phyloP scores from a whole-genome alignment of 495 filamentous ascomycete genomes.

The Penicillium turbatum region DNA sequence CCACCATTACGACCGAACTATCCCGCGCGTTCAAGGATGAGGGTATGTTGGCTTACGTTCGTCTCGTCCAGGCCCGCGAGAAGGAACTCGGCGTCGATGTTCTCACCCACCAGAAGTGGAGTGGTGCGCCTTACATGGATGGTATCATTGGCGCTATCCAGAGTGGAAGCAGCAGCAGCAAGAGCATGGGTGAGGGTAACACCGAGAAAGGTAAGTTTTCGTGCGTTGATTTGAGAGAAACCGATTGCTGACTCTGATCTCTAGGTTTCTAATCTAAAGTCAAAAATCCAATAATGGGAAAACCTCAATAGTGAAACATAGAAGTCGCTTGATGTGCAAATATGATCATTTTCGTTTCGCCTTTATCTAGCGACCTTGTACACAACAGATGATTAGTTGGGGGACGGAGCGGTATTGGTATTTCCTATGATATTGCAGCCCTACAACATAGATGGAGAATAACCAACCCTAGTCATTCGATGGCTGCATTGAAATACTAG shows the following conservation, averaged over 20 bases:
- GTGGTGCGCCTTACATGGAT: slow-evolving; percentile 87
- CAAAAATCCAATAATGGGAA: neutral
- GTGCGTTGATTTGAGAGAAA: neutral
- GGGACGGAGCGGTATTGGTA: too few relatives aligned
- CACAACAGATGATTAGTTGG: too few relatives aligned
- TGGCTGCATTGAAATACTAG: too few relatives aligned
- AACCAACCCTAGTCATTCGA: too few relatives aligned
- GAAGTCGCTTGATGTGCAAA: neutral
- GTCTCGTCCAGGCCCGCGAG: slow-evolving; percentile 80
- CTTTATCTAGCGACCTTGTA: neutral
- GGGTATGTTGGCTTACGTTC: slow-evolving; percentile 94
- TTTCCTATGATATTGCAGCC: neutral
- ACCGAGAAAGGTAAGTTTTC: slow-evolving; percentile 55
- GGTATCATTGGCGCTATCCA: slow-evolving; percentile 89
- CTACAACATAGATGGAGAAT: too few relatives aligned
- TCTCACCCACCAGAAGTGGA: slow-evolving; percentile 98
- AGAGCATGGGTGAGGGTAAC: slow-evolving; percentile 80
- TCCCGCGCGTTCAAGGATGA: slow-evolving; percentile 78
- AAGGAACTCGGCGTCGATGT: slow-evolving; percentile 93
- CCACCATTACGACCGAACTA: slow-evolving; percentile 81
- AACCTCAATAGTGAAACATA: neutral
- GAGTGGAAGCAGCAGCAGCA: slow-evolving; percentile 78
- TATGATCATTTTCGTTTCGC: neutral
- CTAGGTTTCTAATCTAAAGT: neutral
- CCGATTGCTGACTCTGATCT: neutral